phyloP scores from a whole-genome alignment of 2,329 filamentous ascomycete species.

The Chalara sp. region DNA sequence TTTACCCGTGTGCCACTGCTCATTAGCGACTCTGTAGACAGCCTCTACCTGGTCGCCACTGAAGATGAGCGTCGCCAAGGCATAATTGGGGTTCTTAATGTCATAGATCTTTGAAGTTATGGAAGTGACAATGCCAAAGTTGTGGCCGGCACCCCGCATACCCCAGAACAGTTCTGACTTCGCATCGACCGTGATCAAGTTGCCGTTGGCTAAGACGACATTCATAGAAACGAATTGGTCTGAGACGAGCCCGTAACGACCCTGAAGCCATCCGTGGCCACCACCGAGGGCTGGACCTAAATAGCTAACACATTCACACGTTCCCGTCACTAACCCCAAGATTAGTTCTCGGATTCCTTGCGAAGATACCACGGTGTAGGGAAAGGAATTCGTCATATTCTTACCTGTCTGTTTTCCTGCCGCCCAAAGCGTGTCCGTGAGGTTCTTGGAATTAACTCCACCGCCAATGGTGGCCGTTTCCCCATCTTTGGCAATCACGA shows the following conservation, averaged over 20 bases:
- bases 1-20: conserved; percentile 35
- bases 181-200: conserved; percentile 24
- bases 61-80: conserved; percentile 37
- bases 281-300: conserved; percentile 48
- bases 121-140: conserved; percentile 19
- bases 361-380: too few species aligned
- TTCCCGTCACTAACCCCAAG: conserved; percentile 30
- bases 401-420: conserved; percentile 32
- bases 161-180: conserved; percentile 49
- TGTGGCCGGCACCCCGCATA: conserved; percentile 40
- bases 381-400: conserved; percentile 28
- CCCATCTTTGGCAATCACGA: conserved; percentile 24
- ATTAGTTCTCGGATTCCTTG: conserved; percentile 31
- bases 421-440: conserved; percentile 22
- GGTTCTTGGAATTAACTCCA: conserved; percentile 23
- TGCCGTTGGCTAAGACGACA: conserved; percentile 41
- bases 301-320: conserved; percentile 40
- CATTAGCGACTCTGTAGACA: conserved; percentile 40
- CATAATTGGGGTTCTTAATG: conserved; percentile 29
- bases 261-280: conserved; percentile 51
- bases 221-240: conserved; percentile 42
- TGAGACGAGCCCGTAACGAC: conserved; percentile 40
- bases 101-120: conserved; percentile 41
- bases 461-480: conserved; percentile 26
- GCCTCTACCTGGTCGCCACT: conserved; percentile 41